Conservation (phyloP, 2,329 filamentous ascomycete species). For the Aspergillus japonicus region DNA sequence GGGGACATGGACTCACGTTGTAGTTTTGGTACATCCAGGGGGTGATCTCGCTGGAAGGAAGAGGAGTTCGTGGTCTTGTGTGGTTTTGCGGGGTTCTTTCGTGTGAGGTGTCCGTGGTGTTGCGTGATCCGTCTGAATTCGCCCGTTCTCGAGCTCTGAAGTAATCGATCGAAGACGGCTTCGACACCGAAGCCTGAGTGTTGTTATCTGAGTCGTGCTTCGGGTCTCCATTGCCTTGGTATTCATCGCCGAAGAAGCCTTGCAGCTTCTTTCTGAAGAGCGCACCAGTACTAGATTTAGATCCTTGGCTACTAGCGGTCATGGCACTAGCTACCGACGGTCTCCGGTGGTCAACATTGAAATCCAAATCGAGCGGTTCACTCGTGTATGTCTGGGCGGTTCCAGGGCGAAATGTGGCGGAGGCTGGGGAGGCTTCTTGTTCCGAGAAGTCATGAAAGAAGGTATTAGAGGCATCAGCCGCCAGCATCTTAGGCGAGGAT, state of each 20-base stretch:
- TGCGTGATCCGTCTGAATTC: conserved; percentile 74
- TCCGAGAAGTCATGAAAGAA: conserved; percentile 42
- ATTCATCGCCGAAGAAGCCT: conserved; percentile 91
- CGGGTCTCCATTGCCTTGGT: conserved; percentile 60
- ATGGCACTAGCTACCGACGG: conserved; percentile 87
- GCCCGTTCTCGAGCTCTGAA: conserved; percentile 69
- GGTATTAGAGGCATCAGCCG: conserved; percentile 31
- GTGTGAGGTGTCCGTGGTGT: conserved; percentile 40
- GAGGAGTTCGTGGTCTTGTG: conserved; percentile 78
- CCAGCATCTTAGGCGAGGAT: conserved; percentile 27
- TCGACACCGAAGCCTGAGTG: conserved; percentile 44
- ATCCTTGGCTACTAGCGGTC: conserved; percentile 81
- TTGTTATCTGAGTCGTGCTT: conserved; percentile 69
- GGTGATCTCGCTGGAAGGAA: conserved; percentile 87
- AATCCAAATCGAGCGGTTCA: conserved; percentile 62
- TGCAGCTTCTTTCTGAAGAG: conserved; percentile 77
- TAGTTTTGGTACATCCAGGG: conserved; percentile 95
- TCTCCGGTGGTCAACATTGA: conserved; percentile 70
- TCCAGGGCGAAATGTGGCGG: conserved; percentile 65
- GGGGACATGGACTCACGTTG: conserved; percentile 56
- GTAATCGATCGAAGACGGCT: conserved; percentile 48
- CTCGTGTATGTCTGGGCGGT: conserved; percentile 53
- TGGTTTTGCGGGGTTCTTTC: conserved; percentile 66
- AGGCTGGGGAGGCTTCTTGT: conserved; percentile 58
- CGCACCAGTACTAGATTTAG: conserved; percentile 69